Conservation (phyloP, 2,329 filamentous ascomycete genomes). For the Ophiocordyceps sinensis region DNA sequence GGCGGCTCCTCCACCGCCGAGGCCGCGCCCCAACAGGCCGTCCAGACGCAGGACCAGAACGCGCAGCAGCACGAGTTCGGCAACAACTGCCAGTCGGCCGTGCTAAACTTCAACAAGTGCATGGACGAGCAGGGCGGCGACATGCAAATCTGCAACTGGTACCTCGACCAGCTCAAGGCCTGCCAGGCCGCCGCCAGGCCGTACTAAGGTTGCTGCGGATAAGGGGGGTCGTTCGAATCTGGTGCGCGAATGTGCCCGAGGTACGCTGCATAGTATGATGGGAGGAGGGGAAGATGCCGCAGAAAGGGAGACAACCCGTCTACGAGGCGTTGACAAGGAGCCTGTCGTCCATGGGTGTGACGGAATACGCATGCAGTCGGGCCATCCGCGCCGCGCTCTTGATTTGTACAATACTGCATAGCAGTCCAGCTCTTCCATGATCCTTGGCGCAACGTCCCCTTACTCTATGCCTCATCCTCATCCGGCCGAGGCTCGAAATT, state of each 20-base stretch:
- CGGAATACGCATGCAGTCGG: no score
- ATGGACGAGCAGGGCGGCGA: slow-evolving; percentile 92
- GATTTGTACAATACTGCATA: slow-evolving; percentile 11
- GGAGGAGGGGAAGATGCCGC: no score
- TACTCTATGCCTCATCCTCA: slow-evolving; percentile 30
- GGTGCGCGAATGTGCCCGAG: no score
- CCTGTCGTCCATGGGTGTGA: no score
- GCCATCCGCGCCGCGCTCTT: no score
- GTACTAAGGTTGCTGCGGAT: slow-evolving; percentile 33
- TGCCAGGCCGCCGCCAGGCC: slow-evolving; percentile 65
- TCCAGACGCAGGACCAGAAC: slow-evolving; percentile 27
- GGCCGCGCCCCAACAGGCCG: slow-evolving; percentile 28
- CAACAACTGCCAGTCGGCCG: slow-evolving; percentile 64
- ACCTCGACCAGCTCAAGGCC: slow-evolving; percentile 90
- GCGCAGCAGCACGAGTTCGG: slow-evolving; percentile 33
- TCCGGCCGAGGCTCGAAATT: slow-evolving; percentile 56
- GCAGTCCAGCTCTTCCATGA: slow-evolving; percentile 9
- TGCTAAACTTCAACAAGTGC: slow-evolving; percentile 82
- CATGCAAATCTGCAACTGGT: slow-evolving; percentile 95
- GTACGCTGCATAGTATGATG: no score
- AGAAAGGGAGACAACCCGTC: no score
- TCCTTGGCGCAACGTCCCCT: background rate
- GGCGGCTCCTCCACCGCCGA: slow-evolving; percentile 46
- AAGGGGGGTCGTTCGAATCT: no score
- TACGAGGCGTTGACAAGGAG: no score